Evolutionary conservation across 108 stramenopile genomes (phyloP), one percentile per base, ranked within the genome.

Genomic region (Cyclostephanos tholiformis): DNA sequence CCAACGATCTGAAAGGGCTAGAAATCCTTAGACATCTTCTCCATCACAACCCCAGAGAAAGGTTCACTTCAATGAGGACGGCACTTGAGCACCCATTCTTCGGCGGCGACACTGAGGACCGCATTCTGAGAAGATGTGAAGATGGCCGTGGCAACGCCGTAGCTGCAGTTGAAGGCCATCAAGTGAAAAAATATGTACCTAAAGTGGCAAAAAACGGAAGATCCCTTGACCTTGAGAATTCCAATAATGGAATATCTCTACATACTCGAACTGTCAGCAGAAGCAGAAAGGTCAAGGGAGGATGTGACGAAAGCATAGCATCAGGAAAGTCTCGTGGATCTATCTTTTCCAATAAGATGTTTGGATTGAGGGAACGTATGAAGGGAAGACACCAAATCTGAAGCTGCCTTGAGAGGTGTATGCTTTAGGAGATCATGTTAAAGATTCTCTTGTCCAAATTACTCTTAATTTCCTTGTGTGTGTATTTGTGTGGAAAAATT

Each of bases 81-180:
- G 88, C 90, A 12, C 70, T 94, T 25, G 93, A 91, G 65, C 89
- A 92, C 74, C 84, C 91, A 19, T 92, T 90, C 79, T 92, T 94
- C 65, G 67, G 76, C 55, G 80, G 77, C 16, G 75, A 72, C 27
- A 7, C 57, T 9, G 72, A 79, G 16, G 78, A 73, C 61, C 71
- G 78, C 27, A 51, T 71, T 11, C 52, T 64, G 61, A 61, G 11
- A 11, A 49, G 29, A 41, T 66, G 53, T 17, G 67, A 68, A n/a
- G 62, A 46, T 27, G 52, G 29, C 57, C 49, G 65, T 30, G 69
- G 52, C 41, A 46, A 63, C 46, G 13, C 49, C 0, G 35, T 20
- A 13, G 51, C 30, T 22, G 52, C 62, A 22, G 0, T 27, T 25
- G 58, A 63, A 53, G 14, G 55, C 16, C 65, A 32, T 12, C 49